Conservation (phyloP, 192 early-diverging fungal genomes). For the Lobosporangium transversale region DNA sequence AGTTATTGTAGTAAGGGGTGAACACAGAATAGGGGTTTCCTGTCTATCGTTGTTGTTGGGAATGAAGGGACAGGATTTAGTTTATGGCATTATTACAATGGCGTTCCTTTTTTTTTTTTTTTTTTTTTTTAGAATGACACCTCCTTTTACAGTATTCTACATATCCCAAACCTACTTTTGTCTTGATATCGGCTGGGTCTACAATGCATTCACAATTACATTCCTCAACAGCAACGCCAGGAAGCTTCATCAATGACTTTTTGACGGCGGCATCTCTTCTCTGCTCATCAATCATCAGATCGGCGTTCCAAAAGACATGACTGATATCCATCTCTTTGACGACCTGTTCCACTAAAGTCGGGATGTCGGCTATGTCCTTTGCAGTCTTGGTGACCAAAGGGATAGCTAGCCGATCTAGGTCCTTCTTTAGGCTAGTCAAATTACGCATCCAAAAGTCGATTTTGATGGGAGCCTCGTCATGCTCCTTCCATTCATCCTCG, state of each 20-base stretch:
- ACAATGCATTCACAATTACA: slow-evolving; percentile 68
- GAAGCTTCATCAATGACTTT: slow-evolving; percentile 8
- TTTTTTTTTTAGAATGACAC: background rate
- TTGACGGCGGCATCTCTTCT: slow-evolving; percentile 48
- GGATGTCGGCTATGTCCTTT: slow-evolving; percentile 21
- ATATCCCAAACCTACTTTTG: no score
- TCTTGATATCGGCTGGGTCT: slow-evolving; percentile 56
- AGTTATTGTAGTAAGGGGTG: slow-evolving; percentile 43
- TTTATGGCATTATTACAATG: no score
- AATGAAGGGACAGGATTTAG: background rate
- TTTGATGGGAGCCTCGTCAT: slow-evolving; percentile 64
- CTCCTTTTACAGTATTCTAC: no score
- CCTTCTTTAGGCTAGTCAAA: slow-evolving; percentile 42
- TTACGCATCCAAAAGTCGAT: slow-evolving; percentile 66
- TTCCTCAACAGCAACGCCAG: slow-evolving; percentile 26
- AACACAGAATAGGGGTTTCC: slow-evolving; percentile 45
- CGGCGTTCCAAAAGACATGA: slow-evolving; percentile 50
- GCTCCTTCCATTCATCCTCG: slow-evolving; percentile 61
- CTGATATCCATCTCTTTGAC: slow-evolving; percentile 32
- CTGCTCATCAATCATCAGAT: slow-evolving; percentile 58
- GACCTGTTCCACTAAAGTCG: background rate
- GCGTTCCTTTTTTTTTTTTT: background rate
- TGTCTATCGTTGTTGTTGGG: slow-evolving; percentile 8
- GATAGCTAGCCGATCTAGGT: slow-evolving; percentile 49
- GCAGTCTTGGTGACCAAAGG: slow-evolving; percentile 57